phyloP scores from a whole-genome alignment of 306 rosid species.

The Hylodesmum podocarpum region DNA sequence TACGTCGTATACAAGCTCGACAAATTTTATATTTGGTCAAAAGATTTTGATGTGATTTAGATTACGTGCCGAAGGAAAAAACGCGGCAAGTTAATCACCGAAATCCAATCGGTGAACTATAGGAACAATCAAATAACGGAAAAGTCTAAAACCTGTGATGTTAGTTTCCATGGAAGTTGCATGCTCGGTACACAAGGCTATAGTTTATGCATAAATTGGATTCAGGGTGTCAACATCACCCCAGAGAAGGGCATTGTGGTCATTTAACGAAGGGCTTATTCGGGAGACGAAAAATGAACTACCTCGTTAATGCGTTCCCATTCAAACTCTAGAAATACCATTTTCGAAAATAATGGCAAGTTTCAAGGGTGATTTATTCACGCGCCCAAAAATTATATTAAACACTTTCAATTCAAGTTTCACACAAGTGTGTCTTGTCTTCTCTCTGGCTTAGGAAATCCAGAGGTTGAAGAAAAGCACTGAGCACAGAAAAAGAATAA shows the following conservation, averaged over 20 bases:
- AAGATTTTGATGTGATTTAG: neutral
- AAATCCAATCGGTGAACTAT: neutral
- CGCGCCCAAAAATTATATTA: neutral
- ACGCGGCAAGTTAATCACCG: neutral
- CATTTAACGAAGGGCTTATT: slow-evolving; percentile 18
- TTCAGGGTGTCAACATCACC: neutral
- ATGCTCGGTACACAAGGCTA: neutral
- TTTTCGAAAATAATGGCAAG: neutral
- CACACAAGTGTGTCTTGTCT: neutral
- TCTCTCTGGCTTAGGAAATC: neutral
- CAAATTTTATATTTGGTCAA: neutral
- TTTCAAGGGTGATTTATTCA: neutral
- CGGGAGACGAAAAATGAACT: neutral
- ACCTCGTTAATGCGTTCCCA: neutral
- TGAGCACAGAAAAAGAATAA: neutral
- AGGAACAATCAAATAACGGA: neutral
- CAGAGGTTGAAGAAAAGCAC: neutral
- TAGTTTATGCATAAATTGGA: too few relatives aligned
- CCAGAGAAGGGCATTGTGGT: neutral
- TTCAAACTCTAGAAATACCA: neutral
- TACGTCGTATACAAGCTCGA: neutral
- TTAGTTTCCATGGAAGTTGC: neutral
- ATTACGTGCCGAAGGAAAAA: neutral
- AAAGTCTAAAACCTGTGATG: neutral
- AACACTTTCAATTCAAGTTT: neutral